These are phyloP conservation scores for Trichoderma cornu-damae DNA, from an alignment of 2,329 filamentous ascomycete genomes.

Conservation along the genomic window DNA sequence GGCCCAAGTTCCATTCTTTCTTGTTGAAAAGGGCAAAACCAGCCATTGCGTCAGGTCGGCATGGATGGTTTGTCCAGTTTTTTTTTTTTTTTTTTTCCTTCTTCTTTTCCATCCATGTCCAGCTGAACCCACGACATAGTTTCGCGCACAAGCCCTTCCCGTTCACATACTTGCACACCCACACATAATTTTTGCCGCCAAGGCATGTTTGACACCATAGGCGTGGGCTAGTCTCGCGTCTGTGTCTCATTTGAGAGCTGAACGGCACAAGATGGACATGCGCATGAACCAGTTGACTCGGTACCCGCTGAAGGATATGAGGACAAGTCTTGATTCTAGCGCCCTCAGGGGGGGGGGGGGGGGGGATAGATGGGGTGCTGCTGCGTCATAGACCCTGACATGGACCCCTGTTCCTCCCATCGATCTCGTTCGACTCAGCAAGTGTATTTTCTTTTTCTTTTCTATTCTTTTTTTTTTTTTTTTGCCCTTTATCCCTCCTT, in stretches of 20 bases:
- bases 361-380: no score
- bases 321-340: not conserved
- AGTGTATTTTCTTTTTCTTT: not conserved
- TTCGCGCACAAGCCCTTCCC: slow-evolving; percentile 1
- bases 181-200: not conserved
- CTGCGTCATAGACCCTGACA: not conserved
- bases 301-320: not conserved
- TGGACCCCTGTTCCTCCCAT: not conserved
- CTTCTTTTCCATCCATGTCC: slow-evolving; percentile 1
- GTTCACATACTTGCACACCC: not conserved
- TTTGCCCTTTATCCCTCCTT: not conserved
- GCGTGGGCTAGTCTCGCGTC: not conserved
- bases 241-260: slow-evolving; percentile 8
- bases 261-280: not conserved
- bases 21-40: not conserved
- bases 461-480: not conserved
- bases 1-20: not conserved
- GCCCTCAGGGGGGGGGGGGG: not conserved
- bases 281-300: not conserved
- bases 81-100: not conserved
- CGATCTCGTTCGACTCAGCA: not conserved
- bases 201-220: not conserved
- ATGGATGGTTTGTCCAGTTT: not conserved
- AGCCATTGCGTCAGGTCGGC: not conserved
- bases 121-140: slow-evolving; percentile 9